Percentiles rank a stretch among this genome's conserved stretches.
These are phyloP conservation scores for Kodamaea nitidulidarum DNA, from an alignment of 805 yeast species.

Conservation along the genomic window DNA sequence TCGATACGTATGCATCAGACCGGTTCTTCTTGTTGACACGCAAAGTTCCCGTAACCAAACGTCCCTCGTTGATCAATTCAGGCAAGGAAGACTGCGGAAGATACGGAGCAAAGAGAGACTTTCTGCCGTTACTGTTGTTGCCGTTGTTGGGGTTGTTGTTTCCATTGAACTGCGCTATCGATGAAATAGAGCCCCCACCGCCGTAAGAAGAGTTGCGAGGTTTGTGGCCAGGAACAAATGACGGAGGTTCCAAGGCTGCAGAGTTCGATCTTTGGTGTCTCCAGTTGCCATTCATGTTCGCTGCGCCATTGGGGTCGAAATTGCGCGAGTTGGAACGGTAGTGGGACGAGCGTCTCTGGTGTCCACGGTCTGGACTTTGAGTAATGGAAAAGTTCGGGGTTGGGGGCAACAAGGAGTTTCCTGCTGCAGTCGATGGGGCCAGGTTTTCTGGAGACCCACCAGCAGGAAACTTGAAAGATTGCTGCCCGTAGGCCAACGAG, in stretches of 20 bases:
- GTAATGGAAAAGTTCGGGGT: conserved; percentile 47
- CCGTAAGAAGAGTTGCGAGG: conserved; percentile 64
- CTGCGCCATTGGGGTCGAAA: conserved; percentile 30
- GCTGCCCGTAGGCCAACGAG: conserved; percentile 44
- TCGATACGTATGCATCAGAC: conserved; percentile 97
- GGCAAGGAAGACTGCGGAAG: conserved; percentile 92
- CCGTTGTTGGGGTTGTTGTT: conserved; percentile 15
- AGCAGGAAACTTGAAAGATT: conserved; percentile 58
- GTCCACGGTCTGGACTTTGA: conserved; percentile 35
- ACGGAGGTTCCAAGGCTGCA: conserved; percentile 31
- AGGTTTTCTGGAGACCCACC: conserved; percentile 10
- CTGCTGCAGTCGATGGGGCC: conserved; percentile 27
- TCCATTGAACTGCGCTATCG: conserved; percentile 37
- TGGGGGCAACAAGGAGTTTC: conserved; percentile 43
- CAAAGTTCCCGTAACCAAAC: conserved; percentile 85
- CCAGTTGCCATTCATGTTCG: conserved; percentile 58
- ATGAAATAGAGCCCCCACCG: conserved; percentile 54
- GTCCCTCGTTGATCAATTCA: conserved; percentile 81
- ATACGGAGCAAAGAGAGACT: conserved; percentile 92
- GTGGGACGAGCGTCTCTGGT: conserved; percentile 39
- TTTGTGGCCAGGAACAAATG: conserved; percentile 76
- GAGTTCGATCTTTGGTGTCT: conserved; percentile 49
- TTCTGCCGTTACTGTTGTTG: conserved; percentile 48
- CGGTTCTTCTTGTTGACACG: conserved; percentile 95
- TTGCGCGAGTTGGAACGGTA: conserved; percentile 37